Evolutionary conservation across 805 yeast species (phyloP).

Genomic region (Candida easanensis): DNA sequence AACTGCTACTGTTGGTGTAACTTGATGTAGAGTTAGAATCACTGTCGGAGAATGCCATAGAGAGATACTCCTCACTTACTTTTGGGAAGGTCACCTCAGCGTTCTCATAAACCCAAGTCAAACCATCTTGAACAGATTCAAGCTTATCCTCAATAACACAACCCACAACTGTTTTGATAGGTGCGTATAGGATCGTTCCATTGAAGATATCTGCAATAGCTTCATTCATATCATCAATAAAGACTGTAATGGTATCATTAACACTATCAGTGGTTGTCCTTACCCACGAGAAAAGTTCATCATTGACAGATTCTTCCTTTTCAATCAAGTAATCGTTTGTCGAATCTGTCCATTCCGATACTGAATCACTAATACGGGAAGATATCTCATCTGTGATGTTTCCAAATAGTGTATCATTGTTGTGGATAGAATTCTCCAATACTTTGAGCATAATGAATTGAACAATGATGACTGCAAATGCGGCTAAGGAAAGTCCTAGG

Average conservation of each 20-base stretch:
- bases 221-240: conserved; percentile 56
- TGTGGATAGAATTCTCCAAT: conserved; percentile 21
- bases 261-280: conserved; percentile 52
- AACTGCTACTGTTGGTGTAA: background rate
- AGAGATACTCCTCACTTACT: conserved; percentile 35
- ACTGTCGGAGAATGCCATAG: conserved; percentile 16
- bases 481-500: conserved; percentile 54
- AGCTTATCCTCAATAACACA: conserved; percentile 81
- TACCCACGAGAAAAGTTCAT: conserved; percentile 65
- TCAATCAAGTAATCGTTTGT: conserved; percentile 53
- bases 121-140: conserved; percentile 60
- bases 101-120: conserved; percentile 73
- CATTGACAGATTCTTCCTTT: conserved; percentile 55
- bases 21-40: conserved; percentile 1
- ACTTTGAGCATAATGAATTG: conserved; percentile 49
- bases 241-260: conserved; percentile 56
- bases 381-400: conserved; percentile 12
- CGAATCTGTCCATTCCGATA: conserved; percentile 47
- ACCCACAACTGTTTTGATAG: conserved; percentile 65
- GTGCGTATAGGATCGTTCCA: conserved; percentile 60
- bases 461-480: conserved; percentile 48
- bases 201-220: conserved; percentile 62
- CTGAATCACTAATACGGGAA: conserved; percentile 30
- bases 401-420: conserved; percentile 15
- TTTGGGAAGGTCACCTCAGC: conserved; percentile 58